Evolutionary conservation across 805 yeast species (phyloP), one percentile per base, ranked within the genome.

Genomic region (Myxozyma udenii): DNA sequence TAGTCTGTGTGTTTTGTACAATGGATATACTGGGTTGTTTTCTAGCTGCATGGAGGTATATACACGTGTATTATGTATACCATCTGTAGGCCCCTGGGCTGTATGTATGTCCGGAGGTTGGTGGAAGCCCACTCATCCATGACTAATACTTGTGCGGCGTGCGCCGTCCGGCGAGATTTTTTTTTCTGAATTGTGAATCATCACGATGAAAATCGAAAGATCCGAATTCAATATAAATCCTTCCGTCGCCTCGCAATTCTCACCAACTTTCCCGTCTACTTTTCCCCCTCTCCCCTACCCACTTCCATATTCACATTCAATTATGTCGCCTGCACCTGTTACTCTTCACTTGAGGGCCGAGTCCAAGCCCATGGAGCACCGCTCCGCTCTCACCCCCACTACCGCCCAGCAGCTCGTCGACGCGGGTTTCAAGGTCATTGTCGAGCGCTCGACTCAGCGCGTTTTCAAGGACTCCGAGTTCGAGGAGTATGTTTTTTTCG

Each of bases 321-420:
- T 14, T 9, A 28, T 28, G 33, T 28, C 53, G 46, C 48, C 48
- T 22, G 23, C 41, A 4, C 56, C 60, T 59, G 87, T 85, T 35
- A 81, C 77, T 47, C 74, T 93, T 60, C 98, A 93, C 65, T 75
- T 93, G 57, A 85, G 99, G 76, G 97, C 97, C 30, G 98, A 93
- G 71, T 86, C 93, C 64, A 93, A 93, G 80, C 96, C 98, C 24
- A 73, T 88, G 65, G 99, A 93, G 74, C 96, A 95, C 57, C 85
- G 98, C 75, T 95, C 98, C 40, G 97, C 96, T 41, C 77, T 93
- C 63, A 89, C 98, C 1, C 99, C 99, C 28, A 72, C 87, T 40
- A 87, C 96, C 37, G 83, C 95, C 62, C 85, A 87, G 72, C 78
- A 83, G 63, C 77, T 93, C 58, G 70, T 87, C 56, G 87, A 84